A percentile compares a stretch with the other conserved stretches of the same genome.
phyloP scores from a whole-genome alignment of 257 asterid species.

The Solanum medicagineum region DNA sequence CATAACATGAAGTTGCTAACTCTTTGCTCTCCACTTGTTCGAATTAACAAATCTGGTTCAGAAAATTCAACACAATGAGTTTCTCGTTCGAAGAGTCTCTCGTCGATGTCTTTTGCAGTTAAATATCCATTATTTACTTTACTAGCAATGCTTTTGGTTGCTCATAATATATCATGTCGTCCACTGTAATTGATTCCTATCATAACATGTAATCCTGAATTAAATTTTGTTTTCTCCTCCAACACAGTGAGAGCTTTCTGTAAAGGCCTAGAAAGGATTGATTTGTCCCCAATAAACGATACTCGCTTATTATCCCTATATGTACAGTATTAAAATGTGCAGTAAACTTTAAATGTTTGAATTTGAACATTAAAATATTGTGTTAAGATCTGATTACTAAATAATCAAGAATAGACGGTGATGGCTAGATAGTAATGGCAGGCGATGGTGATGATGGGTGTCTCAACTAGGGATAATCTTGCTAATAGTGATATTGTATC shows the following conservation, averaged over 20 bases:
- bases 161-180: slow-evolving; percentile 11
- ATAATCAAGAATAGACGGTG: too few species aligned
- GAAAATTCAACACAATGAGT: slow-evolving; percentile 4
- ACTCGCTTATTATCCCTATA: background rate
- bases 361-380: too few species aligned
- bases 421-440: background rate
- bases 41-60: slow-evolving; percentile 16
- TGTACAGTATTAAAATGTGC: too few species aligned
- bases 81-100: background rate
- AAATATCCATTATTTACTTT: slow-evolving; percentile 4
- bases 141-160: slow-evolving; percentile 9
- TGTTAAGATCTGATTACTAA: too few species aligned
- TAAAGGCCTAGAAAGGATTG: background rate
- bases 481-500: too few species aligned
- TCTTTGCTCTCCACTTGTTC: slow-evolving; percentile 21
- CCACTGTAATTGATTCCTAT: slow-evolving; percentile 12
- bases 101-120: background rate
- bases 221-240: background rate
- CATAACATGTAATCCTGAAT: slow-evolving; percentile 3
- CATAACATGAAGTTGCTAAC: slow-evolving; percentile 25
- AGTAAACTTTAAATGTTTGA: background rate
- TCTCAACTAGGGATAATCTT: too few species aligned
- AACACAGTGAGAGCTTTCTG: background rate
- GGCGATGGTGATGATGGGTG: background rate
- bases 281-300: slow-evolving; percentile 7